Base-by-base conservation (phyloP, 2,329 filamentous ascomycete genomes). In the Botryosphaeria dothidea region DNA sequence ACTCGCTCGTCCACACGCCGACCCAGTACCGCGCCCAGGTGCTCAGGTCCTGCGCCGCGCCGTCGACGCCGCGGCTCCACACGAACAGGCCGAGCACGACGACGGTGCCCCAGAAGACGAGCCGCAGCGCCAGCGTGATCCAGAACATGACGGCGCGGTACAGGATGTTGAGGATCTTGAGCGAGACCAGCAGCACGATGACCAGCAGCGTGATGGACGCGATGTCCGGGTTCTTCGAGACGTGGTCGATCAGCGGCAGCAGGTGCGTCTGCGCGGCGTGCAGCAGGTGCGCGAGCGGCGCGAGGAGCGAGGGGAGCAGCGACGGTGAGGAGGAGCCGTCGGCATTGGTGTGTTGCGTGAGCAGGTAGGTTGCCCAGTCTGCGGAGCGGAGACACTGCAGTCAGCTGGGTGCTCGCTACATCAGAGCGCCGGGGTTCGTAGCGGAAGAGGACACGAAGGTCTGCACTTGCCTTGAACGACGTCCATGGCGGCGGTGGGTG, bases 61-160 rank as follows among this genome's bases (percentile, higher is more conserved):
- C 86, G 68, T 87, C 86, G 17, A 89, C 74, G 0, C 92, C 89
- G 2, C 92, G 81, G 21, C 72, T 77, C 72, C 88, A 87, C 76
- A 86, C 65, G 83, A 83, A 86, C 19, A 88, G 80, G 0, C 82
- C 82, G 0, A 88, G 46, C 0, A 83, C 81, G 4, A 83, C 78
- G 2, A 93, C 69, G 1, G 80, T 75, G 1, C 84, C 84, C 87
- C 88, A 95, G 68, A 92, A 87, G 1, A 85, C 75, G 46, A 92
- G 69, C 25, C 85, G 80, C 68, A 92, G 75, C 11, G 83, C 82
- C 64, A 96, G 73, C n/a, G 85, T 81, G 61, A 92, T 86, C 87
- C 92, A 92, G 81, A 89, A 96, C 73, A 92, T 80, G 65, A 96
- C 82, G 21, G 92, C 79, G 66, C 92, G 86, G 67, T 88, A 87